Evolutionary conservation across 2,329 filamentous ascomycete species (phyloP), one percentile per base, ranked within the genome.

Genomic region (Ramularia endophylla): DNA sequence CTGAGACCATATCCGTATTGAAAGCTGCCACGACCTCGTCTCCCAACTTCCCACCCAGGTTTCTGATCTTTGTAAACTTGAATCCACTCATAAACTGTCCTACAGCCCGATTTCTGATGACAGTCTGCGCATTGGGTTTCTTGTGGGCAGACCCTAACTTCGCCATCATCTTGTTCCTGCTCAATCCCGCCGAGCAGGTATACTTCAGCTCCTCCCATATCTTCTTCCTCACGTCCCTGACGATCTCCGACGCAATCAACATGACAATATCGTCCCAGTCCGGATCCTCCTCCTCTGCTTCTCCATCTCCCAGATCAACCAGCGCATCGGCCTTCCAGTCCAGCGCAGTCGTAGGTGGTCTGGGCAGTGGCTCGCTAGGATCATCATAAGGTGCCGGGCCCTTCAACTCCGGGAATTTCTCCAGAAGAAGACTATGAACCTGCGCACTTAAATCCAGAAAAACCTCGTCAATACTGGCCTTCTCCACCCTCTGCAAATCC

Each of bases 261-360:
- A 94, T 85, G 12, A 79, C 85, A 51, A 97, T 75, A 68, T 98
- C 92, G 62, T 98, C 90, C 92, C 92, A 98, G 65, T 98, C 92
- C 1, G 87, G 87, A 57, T 94, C 84, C 52, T 83, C 75, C 15
- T 82, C 76, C 63, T 94, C 89, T 8, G 77, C 77, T 46, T 88
- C 78, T 17, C 72, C 70, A 28, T 79, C 72, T 51, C 92, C 81
- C 36, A 95, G 69, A 59, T 89, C 87, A 12, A 94, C 72, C 41
- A 94, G 68, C n/a, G 80, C 83, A 66, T 95, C 87, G 0, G 83
- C 77, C 47, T 82, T 71, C 89, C 89, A 95, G 59, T 94, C 82
- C 13, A 95, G 65, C 1, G 80, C 85, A 2, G 82, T 83, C 0
- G 74, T 80, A 0, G 78, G 77, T 16, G 89, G 88, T 22, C 78